Percentiles rank a stretch among this genome's conserved stretches.
phyloP scores from a whole-genome alignment of 2,329 filamentous ascomycete genomes.

The Beauveria scarabaeidicola region DNA sequence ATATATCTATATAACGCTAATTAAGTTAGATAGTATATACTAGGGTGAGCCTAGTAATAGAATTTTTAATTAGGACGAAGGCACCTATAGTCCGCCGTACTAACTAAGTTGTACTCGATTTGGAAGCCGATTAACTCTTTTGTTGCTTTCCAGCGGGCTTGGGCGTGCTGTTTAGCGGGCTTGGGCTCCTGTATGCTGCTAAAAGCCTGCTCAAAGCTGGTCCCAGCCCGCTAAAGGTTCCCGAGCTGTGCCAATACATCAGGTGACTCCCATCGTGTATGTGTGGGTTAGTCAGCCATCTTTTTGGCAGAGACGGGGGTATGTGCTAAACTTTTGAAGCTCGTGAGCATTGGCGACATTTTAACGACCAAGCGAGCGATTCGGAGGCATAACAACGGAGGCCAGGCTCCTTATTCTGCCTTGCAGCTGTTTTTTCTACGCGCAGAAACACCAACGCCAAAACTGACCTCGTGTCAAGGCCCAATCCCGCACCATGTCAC shows the following conservation, averaged over 20 bases:
- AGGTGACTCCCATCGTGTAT: not conserved
- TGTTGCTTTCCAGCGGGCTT: not conserved
- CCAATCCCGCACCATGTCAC: slow-evolving; percentile 53
- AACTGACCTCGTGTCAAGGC: slow-evolving; percentile 14
- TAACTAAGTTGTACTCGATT: too few relatives aligned
- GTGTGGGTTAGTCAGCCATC: slow-evolving; percentile 3
- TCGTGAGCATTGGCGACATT: not conserved
- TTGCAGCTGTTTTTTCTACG: not conserved
- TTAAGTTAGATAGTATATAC: too few relatives aligned
- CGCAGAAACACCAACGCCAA: not conserved
- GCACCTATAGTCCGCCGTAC: too few relatives aligned
- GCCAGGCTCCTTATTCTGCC: not conserved
- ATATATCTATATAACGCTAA: too few relatives aligned
- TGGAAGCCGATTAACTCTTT: not conserved
- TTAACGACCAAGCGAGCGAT: not conserved
- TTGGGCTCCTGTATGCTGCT: not conserved
- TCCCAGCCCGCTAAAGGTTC: not conserved
- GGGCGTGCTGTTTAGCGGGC: not conserved
- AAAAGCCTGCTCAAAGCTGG: not conserved
- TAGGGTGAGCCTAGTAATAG: too few relatives aligned
- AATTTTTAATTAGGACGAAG: too few relatives aligned
- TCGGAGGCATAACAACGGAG: not conserved
- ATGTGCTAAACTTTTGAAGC: slow-evolving; percentile 6
- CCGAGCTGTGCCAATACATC: not conserved
- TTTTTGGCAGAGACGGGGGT: not conserved